Conservation (phyloP, 495 filamentous ascomycete species). For the Alectoria sarmentosa region DNA sequence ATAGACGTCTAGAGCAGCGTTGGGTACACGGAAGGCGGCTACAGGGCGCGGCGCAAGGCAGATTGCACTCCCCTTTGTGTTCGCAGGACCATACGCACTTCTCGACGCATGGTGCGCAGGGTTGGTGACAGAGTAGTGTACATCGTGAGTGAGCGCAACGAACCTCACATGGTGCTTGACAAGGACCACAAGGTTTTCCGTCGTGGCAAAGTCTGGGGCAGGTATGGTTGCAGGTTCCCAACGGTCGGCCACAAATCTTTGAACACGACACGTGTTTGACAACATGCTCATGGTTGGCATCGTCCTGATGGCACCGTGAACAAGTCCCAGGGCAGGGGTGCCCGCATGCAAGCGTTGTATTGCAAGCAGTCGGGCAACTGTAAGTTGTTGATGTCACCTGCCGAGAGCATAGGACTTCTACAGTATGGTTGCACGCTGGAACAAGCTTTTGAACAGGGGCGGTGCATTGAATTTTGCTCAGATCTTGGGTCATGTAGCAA, state of each 20-base stretch:
- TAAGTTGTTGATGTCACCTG: constrained; percentile 34
- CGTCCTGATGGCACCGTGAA: constrained; percentile 36
- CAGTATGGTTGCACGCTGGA: constrained; percentile 47
- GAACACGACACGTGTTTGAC: constrained; percentile 46
- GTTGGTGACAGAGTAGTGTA: constrained; percentile 49
- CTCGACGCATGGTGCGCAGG: constrained; percentile 57
- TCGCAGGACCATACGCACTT: constrained; percentile 51
- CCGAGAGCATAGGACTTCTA: constrained; percentile 44
- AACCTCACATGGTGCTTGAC: constrained; percentile 50
- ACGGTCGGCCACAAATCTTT: constrained; percentile 46
- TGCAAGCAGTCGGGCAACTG: constrained; percentile 44
- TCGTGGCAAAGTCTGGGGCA: constrained; percentile 52
- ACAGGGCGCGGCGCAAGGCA: constrained; percentile 58
- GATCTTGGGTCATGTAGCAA: constrained; percentile 48
- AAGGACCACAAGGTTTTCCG: constrained; percentile 45
- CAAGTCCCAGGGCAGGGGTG: constrained; percentile 53
- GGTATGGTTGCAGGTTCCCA: constrained; percentile 51
- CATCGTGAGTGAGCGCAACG: constrained; percentile 57
- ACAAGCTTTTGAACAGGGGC: constrained; percentile 38
- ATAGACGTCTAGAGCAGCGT: constrained; percentile 49
- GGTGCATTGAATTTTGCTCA: constrained; percentile 34
- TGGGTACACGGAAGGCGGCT: constrained; percentile 59
- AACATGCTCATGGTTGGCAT: constrained; percentile 24
- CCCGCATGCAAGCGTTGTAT: constrained; percentile 45
- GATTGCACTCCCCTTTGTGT: constrained; percentile 47